Percentiles rank a stretch among this genome's conserved stretches.
These are phyloP conservation scores for Poterioochromonas sp. DNA, from an alignment of 352 stramenopile species.

Conservation along the genomic window DNA sequence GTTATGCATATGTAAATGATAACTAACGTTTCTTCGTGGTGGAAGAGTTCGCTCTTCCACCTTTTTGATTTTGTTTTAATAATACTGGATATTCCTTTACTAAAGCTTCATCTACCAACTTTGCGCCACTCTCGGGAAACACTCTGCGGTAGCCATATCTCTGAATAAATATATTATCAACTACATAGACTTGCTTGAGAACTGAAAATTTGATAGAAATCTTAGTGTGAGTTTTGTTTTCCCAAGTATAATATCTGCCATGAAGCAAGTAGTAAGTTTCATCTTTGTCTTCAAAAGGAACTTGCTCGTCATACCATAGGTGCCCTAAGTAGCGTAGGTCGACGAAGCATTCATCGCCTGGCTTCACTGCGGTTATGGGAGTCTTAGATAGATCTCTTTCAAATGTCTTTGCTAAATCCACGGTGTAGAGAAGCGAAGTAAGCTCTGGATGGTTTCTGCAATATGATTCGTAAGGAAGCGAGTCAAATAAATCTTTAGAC, in stretches of 20 bases:
- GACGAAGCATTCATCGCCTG: neutral
- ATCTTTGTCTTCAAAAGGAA: neutral
- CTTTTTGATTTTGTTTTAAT: too few species aligned
- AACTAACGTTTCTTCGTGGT: too few species aligned
- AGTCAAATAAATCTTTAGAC: slow-evolving; percentile 5
- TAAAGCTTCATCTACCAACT: too few species aligned
- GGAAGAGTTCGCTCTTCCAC: too few species aligned
- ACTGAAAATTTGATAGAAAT: neutral
- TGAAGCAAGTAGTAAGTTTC: neutral
- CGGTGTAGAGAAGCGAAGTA: neutral
- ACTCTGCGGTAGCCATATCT: neutral
- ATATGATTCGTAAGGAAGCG: neutral
- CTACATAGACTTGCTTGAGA: neutral
- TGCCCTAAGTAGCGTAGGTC: neutral
- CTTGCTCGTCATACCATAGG: neutral
- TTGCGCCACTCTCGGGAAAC: too few species aligned
- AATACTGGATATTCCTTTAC: too few species aligned
- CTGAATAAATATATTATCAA: neutral
- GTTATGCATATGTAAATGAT: too few species aligned
- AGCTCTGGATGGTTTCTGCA: neutral
- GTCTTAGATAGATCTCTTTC: neutral
- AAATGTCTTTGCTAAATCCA: neutral
- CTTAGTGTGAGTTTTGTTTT: neutral
- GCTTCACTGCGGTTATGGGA: neutral
- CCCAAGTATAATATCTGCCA: neutral